Percentiles rank a stretch among this genome's conserved stretches.
These are phyloP conservation scores for Pythium biforme DNA, from an alignment of 352 stramenopile species.

Conservation along the genomic window DNA sequence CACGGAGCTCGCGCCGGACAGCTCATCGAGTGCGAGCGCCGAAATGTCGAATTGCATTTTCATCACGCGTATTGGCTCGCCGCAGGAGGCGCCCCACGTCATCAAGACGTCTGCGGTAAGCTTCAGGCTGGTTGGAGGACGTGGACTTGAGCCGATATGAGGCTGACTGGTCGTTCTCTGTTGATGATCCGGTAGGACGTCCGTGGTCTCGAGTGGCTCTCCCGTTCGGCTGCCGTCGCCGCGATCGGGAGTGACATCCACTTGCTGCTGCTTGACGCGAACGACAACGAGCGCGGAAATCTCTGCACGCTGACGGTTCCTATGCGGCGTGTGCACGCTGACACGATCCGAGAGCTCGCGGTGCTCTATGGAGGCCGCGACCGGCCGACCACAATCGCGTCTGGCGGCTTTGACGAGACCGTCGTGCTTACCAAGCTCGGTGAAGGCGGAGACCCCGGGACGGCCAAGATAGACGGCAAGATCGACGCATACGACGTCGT, in stretches of 20 bases:
- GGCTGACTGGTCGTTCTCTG: not conserved
- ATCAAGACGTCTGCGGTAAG: conserved; percentile 49
- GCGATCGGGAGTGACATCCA: conserved; percentile 76
- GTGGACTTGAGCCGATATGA: too few relatives aligned
- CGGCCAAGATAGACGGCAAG: conserved; percentile 45
- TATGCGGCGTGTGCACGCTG: conserved; percentile 57
- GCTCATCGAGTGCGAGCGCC: not conserved
- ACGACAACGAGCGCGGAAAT: conserved; percentile 10
- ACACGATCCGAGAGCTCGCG: conserved; percentile 74
- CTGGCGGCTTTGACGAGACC: conserved; percentile 74
- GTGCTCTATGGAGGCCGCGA: conserved; percentile 30
- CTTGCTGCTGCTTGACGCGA: conserved; percentile 38
- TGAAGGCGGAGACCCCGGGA: conserved; percentile 32
- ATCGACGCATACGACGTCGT: conserved; percentile 78
- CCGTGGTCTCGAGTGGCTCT: conserved; percentile 72
- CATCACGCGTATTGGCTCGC: conserved; percentile 45
- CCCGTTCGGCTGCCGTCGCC: conserved; percentile 37
- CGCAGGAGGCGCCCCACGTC: conserved; percentile 27
- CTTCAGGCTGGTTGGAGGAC: not conserved
- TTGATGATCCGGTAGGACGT: conserved; percentile 42
- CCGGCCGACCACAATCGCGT: conserved; percentile 8
- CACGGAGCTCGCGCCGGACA: conserved; percentile 36
- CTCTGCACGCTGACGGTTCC: conserved; percentile 44
- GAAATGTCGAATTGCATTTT: conserved; percentile 54
- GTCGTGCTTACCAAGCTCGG: conserved; percentile 71